These are phyloP conservation scores for Beauveria australis DNA, from an alignment of 2,329 filamentous ascomycete species.

Conservation along the genomic window DNA sequence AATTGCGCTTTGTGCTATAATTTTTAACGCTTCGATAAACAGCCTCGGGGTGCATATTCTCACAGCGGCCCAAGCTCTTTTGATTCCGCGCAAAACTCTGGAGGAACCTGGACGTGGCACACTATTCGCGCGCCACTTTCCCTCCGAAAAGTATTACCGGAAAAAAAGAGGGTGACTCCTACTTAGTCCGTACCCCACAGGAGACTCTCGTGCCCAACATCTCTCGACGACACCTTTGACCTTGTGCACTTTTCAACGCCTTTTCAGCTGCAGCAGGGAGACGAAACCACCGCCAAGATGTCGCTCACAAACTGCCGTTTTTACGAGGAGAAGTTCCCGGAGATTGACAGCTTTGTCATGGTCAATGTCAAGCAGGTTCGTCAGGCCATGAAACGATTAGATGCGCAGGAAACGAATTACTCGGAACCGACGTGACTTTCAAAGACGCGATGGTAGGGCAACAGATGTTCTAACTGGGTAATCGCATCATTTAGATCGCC, in stretches of 20 bases:
- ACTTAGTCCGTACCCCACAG: constrained; percentile 5
- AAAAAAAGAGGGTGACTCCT: constrained; percentile 9
- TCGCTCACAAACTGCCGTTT: constrained; percentile 95
- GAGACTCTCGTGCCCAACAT: constrained; percentile 8
- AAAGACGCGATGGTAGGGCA: not conserved
- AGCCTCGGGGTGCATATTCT: not conserved
- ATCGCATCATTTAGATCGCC: constrained; percentile 60
- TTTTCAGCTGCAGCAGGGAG: not conserved
- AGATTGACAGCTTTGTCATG: constrained; percentile 99
- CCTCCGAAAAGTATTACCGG: not conserved
- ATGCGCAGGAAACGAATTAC: not conserved
- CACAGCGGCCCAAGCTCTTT: not conserved
- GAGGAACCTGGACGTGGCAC: not conserved
- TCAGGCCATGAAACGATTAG: constrained; percentile 12
- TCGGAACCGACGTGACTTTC: not conserved
- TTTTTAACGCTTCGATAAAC: not conserved
- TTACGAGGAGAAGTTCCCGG: constrained; percentile 89
- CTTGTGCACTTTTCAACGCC: constrained; percentile 7
- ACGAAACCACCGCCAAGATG: constrained; percentile 56
- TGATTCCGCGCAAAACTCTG: constrained; percentile 11
- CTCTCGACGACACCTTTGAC: constrained; percentile 11
- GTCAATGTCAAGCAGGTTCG: constrained; percentile 96
- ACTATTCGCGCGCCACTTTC: not conserved
- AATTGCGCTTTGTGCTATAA: constrained; percentile 26
- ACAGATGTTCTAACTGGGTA: not conserved